Conservation (phyloP, 164 flowering plant species). For the Cinnamomum chago region DNA sequence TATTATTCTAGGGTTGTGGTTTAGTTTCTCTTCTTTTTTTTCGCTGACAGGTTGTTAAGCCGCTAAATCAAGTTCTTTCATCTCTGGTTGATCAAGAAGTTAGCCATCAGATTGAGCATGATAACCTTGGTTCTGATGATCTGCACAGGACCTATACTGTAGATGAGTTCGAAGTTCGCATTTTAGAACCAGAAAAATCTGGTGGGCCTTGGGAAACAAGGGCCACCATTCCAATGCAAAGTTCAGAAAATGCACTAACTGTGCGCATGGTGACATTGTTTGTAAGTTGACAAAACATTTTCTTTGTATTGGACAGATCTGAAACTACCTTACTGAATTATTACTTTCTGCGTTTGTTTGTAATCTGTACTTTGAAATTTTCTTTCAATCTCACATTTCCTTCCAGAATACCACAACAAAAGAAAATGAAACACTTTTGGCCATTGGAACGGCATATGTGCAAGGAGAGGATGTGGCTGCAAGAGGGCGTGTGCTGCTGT, state of each 20-base stretch:
- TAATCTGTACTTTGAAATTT: neutral
- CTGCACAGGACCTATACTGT: conserved; percentile 59
- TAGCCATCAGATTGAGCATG: conserved; percentile 74
- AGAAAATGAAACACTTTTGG: conserved; percentile 90
- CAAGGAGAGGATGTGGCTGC: conserved; percentile 99
- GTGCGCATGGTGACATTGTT: conserved; percentile 80
- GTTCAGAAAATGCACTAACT: conserved; percentile 90
- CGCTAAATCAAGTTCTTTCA: conserved; percentile 86
- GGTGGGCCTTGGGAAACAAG: conserved; percentile 90
- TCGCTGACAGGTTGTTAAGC: conserved; percentile 65
- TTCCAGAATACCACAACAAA: conserved; percentile 72
- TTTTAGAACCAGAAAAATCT: conserved; percentile 90
- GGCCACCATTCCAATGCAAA: conserved; percentile 92
- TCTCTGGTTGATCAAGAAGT: conserved; percentile 83
- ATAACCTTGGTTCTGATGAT: conserved; percentile 60
- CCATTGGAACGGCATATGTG: conserved; percentile 94
- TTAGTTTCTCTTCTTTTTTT: conserved; percentile 5
- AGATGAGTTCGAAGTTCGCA: conserved; percentile 88
- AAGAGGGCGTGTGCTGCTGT: conserved; percentile 88
- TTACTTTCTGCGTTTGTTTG: neutral
- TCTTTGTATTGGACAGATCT: neutral
- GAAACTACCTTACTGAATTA: neutral
- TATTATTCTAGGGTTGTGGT: neutral
- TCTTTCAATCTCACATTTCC: neutral
- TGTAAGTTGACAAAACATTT: conserved; percentile 40